phyloP scores from a whole-genome alignment of 2,329 filamentous ascomycete species.

The Nemania serpens region DNA sequence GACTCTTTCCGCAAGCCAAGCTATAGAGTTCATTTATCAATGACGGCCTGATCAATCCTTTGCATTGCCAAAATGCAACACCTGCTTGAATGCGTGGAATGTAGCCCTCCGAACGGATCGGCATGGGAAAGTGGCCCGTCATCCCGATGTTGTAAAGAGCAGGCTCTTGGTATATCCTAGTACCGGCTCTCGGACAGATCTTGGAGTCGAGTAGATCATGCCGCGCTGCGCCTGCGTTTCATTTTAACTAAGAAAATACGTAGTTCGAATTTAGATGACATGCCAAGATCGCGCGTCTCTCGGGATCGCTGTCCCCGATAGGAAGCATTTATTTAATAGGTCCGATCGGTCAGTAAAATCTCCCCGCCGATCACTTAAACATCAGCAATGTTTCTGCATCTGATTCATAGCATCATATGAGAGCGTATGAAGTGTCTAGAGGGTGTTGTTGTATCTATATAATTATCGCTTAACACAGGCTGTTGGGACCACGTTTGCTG shows the following conservation, averaged over 20 bases:
- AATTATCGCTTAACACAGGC: not conserved
- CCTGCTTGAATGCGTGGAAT: conserved; percentile 20
- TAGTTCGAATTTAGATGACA: not conserved
- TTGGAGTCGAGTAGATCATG: not conserved
- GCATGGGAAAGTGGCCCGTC: conserved; percentile 25
- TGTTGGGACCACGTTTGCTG: not conserved
- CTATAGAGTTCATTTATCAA: conserved; percentile 13
- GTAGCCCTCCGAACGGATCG: conserved; percentile 15
- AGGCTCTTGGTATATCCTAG: not conserved
- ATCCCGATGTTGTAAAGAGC: conserved; percentile 12
- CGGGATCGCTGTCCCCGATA: not conserved
- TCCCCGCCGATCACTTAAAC: not conserved
- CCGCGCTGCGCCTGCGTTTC: conserved; percentile 3
- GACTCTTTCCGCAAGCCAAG: conserved; percentile 25
- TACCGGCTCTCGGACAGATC: not conserved
- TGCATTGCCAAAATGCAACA: not conserved
- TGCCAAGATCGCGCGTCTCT: not conserved
- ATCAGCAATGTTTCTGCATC: not conserved
- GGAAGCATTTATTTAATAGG: not conserved
- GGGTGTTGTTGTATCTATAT: not conserved
- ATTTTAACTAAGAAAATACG: conserved; percentile 3
- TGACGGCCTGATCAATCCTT: not conserved
- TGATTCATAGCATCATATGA: not conserved
- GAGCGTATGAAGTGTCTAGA: not conserved
- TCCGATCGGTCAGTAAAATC: not conserved